Evolutionary conservation across 345 rosid genomes (phyloP), one percentile per base, ranked within the genome.

Genomic region (Nephelium lappaceum): DNA sequence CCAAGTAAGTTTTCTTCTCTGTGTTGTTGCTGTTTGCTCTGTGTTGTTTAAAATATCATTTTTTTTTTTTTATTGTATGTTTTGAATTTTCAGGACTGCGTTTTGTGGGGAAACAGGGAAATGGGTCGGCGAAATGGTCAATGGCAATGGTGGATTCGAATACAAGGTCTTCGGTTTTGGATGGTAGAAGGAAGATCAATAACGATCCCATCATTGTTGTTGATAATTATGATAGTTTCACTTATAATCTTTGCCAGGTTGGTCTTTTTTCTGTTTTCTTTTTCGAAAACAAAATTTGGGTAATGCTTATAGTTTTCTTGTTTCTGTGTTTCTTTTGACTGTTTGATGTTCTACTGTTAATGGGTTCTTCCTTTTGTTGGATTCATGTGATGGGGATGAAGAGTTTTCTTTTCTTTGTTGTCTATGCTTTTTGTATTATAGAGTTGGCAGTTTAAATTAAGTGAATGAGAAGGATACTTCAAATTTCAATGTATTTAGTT

Each of bases 181-280:
- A 80, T 74, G 21, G 42, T 4, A 69, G 47, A 68, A 73, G 69
- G 25, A 78, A 76, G 84, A 79, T 67, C 78, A 82, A 72, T 60
- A 79, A 80, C 45, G 83, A 84, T 69, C 95, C 99, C 25, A 86
- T 93, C 65, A 77, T 97, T 71, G 97, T 97, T 36, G 90, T 94
- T 75, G 98, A 93, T 82, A 94, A 97, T 84, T 93, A 94, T 85
- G 98, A 97, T 72, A 97, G 98, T 82, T 96, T 96, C 84, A 96
- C 98, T 39, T 93, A 93, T 81, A 94, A 93, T 86, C 97, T 96
- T 79, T 94, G 98, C 55, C 98, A 97, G 99, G 98, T 97, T 3
- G 74, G 63, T 73, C 14, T 3, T 67, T 45, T 19, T 62, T 16
- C 19, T 60, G 64, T 23, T 58, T 66, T 67, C 14, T 68, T 5